These are phyloP conservation scores for Pilasporangium apinafurcum DNA, from an alignment of 352 stramenopile species.

Conservation along the genomic window DNA sequence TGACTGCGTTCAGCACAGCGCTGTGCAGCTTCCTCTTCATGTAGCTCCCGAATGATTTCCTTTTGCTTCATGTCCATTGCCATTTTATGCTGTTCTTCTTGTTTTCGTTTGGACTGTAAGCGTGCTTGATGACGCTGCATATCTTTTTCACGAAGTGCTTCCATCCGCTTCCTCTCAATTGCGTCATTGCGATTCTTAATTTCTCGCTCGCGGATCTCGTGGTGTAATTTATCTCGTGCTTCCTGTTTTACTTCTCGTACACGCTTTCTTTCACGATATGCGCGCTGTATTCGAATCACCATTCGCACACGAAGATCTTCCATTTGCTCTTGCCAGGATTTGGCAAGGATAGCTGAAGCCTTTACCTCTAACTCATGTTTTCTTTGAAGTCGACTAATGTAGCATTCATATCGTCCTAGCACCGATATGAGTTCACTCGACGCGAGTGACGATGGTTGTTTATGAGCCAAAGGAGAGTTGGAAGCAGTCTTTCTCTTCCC, in stretches of 20 bases:
- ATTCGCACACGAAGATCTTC: conserved; percentile 59
- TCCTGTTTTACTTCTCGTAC: conserved; percentile 33
- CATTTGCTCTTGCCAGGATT: conserved; percentile 69
- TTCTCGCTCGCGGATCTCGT: conserved; percentile 47
- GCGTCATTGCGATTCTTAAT: conserved; percentile 36
- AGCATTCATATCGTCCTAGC: conserved; percentile 48
- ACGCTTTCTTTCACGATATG: conserved; percentile 41
- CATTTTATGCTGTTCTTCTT: conserved; percentile 32
- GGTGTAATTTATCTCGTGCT: conserved; percentile 36
- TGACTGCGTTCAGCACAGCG: conserved; percentile 16
- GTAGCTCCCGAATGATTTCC: conserved; percentile 36
- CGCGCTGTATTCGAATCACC: conserved; percentile 66
- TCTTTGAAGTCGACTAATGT: conserved; percentile 42
- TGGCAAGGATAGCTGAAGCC: conserved; percentile 34
- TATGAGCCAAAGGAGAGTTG: neutral
- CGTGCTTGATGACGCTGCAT: conserved; percentile 47
- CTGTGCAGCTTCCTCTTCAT: conserved; percentile 38
- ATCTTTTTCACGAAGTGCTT: conserved; percentile 48
- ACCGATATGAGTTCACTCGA: conserved; percentile 41
- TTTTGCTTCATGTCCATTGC: conserved; percentile 35
- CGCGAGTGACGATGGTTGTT: neutral
- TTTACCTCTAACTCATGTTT: conserved; percentile 57
- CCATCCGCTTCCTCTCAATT: conserved; percentile 48
- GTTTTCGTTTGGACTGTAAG: conserved; percentile 38
- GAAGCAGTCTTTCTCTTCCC: neutral